These are phyloP conservation scores for Sideroxylon spinosum DNA, from an alignment of 179 eudicot genomes.

Conservation along the genomic window DNA sequence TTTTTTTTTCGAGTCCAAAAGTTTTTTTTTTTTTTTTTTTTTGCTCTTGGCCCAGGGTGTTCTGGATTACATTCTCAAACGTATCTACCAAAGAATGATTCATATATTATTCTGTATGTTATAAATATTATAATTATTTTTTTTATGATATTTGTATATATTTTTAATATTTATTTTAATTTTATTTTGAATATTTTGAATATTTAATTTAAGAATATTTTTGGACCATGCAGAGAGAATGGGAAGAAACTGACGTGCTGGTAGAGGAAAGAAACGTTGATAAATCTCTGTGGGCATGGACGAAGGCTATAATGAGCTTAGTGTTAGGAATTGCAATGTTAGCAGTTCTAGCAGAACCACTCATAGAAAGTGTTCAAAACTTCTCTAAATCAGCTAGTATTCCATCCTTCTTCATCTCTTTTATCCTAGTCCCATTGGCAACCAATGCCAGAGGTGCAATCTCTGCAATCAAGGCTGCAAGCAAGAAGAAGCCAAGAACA, in stretches of 20 bases:
- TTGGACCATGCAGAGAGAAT: slow-evolving; percentile 25
- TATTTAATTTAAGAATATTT: too few species aligned
- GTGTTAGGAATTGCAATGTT: slow-evolving; percentile 50
- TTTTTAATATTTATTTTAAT: too few species aligned
- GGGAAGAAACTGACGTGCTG: slow-evolving; percentile 23
- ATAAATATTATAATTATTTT: background rate
- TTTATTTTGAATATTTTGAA: too few species aligned
- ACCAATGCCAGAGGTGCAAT: slow-evolving; percentile 69
- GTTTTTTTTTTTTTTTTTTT: too few species aligned
- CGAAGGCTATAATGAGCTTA: slow-evolving; percentile 46
- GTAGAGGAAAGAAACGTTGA: slow-evolving; percentile 27
- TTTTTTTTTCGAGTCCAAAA: too few species aligned
- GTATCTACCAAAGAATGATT: too few species aligned
- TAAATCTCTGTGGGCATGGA: slow-evolving; percentile 24
- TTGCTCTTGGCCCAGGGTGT: too few species aligned
- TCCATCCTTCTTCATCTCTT: slow-evolving; percentile 65
- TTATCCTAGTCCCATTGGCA: slow-evolving; percentile 61
- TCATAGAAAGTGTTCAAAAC: slow-evolving; percentile 57
- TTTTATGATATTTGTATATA: too few species aligned
- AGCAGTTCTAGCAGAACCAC: slow-evolving; percentile 66
- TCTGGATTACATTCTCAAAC: too few species aligned
- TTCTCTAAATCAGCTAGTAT: slow-evolving; percentile 50
- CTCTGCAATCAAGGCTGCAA: slow-evolving; percentile 56
- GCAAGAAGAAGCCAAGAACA: slow-evolving; percentile 45
- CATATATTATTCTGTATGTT: too few species aligned